A percentile compares a stretch with the other conserved stretches of the same genome.
These are phyloP conservation scores for Cladosporium sp. DNA, from an alignment of 2,329 filamentous ascomycete genomes.

Conservation along the genomic window DNA sequence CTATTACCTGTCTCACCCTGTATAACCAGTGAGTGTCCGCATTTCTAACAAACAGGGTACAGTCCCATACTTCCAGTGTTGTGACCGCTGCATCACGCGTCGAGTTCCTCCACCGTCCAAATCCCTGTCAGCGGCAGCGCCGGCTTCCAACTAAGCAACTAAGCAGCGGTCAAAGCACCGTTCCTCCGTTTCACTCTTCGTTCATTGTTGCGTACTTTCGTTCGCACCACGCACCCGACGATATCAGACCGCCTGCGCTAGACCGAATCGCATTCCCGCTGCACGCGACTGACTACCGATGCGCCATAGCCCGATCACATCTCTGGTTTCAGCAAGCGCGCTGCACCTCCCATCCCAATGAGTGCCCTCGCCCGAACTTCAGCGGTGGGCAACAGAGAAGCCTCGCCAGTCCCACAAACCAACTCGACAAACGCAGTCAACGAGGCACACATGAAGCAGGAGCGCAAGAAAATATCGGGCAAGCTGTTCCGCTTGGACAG, in stretches of 20 bases:
- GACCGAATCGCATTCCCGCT: not conserved
- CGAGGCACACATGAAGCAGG: conserved; percentile 1
- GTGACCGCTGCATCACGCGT: no score
- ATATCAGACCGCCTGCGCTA: not conserved
- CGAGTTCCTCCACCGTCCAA: not conserved
- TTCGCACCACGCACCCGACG: not conserved
- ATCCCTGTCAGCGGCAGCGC: not conserved
- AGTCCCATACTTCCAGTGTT: no score
- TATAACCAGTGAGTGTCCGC: no score
- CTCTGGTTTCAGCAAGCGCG: conserved; percentile 9
- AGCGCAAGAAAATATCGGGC: conserved; percentile 1
- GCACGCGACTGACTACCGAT: not conserved
- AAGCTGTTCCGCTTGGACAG: conserved; percentile 11
- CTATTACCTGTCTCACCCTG: no score
- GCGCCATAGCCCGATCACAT: not conserved
- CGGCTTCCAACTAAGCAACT: not conserved
- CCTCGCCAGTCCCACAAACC: conserved; percentile 4
- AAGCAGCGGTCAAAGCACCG: not conserved
- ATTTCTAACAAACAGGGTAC: no score
- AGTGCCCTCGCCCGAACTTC: conserved; percentile 6
- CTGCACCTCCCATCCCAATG: conserved; percentile 1
- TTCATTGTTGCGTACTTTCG: not conserved
- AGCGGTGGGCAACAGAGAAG: not conserved
- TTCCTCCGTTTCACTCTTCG: not conserved
- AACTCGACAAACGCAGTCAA: not conserved